Base-by-base conservation (phyloP, 176 grass and related monocot species). In the Ampelocalamus luodianensis region DNA sequence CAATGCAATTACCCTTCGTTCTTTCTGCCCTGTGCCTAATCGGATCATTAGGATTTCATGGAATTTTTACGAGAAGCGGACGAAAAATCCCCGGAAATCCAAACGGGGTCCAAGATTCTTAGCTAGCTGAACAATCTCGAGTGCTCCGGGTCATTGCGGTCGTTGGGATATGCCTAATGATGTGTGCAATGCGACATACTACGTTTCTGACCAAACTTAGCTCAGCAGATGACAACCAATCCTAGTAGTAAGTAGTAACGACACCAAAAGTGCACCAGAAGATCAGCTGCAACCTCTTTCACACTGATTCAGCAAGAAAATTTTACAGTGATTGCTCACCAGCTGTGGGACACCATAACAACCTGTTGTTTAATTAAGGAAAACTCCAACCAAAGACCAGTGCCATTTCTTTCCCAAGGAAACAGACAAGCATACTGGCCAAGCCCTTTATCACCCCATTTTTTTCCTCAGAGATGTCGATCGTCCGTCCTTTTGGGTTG, bases 361-460 rank as follows among this genome's bases (percentile, higher is more conserved):
- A 24, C 16, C 10, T 17, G 8, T 40, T 6, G 8, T 68, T 68
- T 17, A 40, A 55, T 29, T 23, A 51, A 79, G 32, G 24, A 16
- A 39, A 80, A 8, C 15, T 24, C 45, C 12, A 2, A 29, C 10
- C 24, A 16, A 46, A 24, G 42, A 64, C 69, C 16, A 20, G 0
- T 5, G 3, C 34, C 5, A 5, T 39, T 67, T 20, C 29, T 65
- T 18, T 0, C 61, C 76, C 43, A 61, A 34, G 27, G 58, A 38
- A 53, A 27, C 14, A 54, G 37, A 73, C 36, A 65, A 79, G 27
- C 62, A 40, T 10, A 11, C 29, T n/a, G 36, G 1, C 5, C 34
- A 26, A 74, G 78, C 88, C 38, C 79, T 90, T 65, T 90, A 68
- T 1, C 1, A 3, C 26, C 38, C 8, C 27, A 17, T 50, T 36